Conservation (phyloP, 2,329 filamentous ascomycete species). For the Phialophora verrucosa region DNA sequence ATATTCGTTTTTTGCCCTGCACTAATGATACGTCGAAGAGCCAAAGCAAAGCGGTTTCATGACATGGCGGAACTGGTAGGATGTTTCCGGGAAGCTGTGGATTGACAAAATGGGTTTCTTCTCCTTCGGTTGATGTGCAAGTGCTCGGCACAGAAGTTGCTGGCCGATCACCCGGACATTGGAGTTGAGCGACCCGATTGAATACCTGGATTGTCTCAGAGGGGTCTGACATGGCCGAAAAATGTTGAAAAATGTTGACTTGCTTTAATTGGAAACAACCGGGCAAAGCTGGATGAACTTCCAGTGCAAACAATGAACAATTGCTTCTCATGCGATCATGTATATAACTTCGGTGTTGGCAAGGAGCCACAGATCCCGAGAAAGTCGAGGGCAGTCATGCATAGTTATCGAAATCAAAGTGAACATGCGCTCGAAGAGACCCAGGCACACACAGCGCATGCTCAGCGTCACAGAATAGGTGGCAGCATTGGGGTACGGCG, state of each 20-base stretch:
- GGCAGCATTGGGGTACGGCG: neutral
- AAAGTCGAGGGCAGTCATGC: neutral
- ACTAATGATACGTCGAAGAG: constrained; percentile 48
- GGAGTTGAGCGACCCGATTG: neutral
- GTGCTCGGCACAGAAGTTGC: constrained; percentile 22
- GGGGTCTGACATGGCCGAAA: neutral
- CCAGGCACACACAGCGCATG: neutral
- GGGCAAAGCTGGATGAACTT: neutral
- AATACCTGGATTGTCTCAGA: neutral
- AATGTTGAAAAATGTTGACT: neutral
- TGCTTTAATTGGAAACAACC: neutral
- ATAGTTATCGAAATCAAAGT: constrained; percentile 4
- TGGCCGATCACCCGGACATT: neutral
- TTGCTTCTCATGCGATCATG: neutral
- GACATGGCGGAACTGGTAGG: constrained; percentile 53
- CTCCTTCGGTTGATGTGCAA: neutral
- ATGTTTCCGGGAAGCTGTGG: constrained; percentile 57
- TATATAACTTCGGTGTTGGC: neutral
- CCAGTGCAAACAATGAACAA: neutral
- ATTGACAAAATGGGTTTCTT: constrained; percentile 52
- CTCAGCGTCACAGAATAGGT: constrained; percentile 2
- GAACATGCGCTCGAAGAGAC: neutral
- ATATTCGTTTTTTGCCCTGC: constrained; percentile 11
- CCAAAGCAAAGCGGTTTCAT: constrained; percentile 47
- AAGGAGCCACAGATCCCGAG: neutral